These are phyloP conservation scores for Skeletonema marinoi DNA, from an alignment of 108 stramenopile genomes.

Conservation along the genomic window DNA sequence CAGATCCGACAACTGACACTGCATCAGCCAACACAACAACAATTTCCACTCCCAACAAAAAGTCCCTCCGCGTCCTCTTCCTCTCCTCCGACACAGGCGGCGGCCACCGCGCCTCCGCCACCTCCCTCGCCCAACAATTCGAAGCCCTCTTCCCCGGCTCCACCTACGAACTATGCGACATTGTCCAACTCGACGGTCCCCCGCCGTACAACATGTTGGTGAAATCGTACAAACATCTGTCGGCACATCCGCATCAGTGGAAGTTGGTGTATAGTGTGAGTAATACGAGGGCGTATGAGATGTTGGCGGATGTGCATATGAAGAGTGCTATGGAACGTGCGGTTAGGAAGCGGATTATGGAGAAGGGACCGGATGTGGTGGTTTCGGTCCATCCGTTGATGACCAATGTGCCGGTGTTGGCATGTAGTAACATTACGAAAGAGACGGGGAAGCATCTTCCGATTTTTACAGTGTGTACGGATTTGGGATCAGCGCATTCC, in stretches of 20 bases:
- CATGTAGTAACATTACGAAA: constrained; percentile 75
- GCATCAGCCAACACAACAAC: background rate
- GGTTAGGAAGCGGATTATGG: constrained; percentile 69
- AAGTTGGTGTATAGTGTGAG: constrained; percentile 77
- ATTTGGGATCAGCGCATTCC: constrained; percentile 91
- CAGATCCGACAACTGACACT: background rate
- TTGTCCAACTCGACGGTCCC: constrained; percentile 70
- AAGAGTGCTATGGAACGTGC: constrained; percentile 78
- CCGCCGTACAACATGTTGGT: constrained; percentile 79
- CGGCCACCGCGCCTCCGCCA: constrained; percentile 94
- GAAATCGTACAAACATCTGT: constrained; percentile 74
- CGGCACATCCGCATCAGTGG: constrained; percentile 83
- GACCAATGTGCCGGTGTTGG: constrained; percentile 90
- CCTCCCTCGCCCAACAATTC: constrained; percentile 89
- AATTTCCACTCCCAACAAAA: background rate
- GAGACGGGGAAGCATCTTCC: constrained; percentile 82
- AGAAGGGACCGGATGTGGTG: constrained; percentile 87
- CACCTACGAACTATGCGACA: constrained; percentile 75
- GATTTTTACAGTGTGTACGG: constrained; percentile 97
- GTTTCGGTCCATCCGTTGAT: constrained; percentile 96
- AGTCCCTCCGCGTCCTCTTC: constrained; percentile 80
- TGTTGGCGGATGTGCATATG: constrained; percentile 76
- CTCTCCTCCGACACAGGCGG: constrained; percentile 97
- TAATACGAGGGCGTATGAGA: constrained; percentile 74
- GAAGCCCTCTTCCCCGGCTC: constrained; percentile 77